Conservation (phyloP, 257 asterid genomes). For the Verbena officinalis region DNA sequence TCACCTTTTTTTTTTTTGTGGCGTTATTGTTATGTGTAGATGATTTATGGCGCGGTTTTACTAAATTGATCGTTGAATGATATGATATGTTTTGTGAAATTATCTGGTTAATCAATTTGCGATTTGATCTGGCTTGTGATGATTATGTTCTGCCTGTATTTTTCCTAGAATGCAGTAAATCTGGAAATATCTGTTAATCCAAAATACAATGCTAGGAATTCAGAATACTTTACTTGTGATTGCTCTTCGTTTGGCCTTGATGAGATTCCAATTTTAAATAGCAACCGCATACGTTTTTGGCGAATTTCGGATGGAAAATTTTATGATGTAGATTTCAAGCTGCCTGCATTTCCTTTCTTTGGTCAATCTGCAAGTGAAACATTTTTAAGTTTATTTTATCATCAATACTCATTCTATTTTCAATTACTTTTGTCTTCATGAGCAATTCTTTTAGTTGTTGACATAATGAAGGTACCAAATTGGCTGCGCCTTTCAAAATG, state of each 20-base stretch:
- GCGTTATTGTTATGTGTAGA: not conserved
- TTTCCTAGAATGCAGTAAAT: too few species aligned
- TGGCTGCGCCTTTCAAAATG: slow-evolving; percentile 6
- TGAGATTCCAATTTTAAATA: not conserved
- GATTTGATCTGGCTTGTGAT: not conserved
- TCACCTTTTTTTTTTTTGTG: not conserved
- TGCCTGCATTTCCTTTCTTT: slow-evolving; percentile 15
- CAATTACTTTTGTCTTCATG: not conserved
- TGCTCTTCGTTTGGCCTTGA: too few species aligned
- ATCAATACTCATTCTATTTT: not conserved
- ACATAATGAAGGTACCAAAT: not conserved
- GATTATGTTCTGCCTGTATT: not conserved
- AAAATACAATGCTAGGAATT: too few species aligned
- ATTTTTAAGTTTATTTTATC: slow-evolving; percentile 5
- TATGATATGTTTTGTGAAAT: not conserved
- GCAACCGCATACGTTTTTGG: not conserved
- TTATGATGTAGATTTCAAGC: slow-evolving; percentile 15
- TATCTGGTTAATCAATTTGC: not conserved
- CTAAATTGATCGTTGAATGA: not conserved
- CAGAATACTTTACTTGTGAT: too few species aligned
- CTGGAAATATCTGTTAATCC: too few species aligned
- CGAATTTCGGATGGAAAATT: slow-evolving; percentile 6
- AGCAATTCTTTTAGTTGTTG: slow-evolving; percentile 20
- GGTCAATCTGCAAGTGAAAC: not conserved
- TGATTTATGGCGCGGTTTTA: not conserved